Base-by-base conservation (phyloP, 2,329 filamentous ascomycete genomes). In the Blumeriella jaapii region DNA sequence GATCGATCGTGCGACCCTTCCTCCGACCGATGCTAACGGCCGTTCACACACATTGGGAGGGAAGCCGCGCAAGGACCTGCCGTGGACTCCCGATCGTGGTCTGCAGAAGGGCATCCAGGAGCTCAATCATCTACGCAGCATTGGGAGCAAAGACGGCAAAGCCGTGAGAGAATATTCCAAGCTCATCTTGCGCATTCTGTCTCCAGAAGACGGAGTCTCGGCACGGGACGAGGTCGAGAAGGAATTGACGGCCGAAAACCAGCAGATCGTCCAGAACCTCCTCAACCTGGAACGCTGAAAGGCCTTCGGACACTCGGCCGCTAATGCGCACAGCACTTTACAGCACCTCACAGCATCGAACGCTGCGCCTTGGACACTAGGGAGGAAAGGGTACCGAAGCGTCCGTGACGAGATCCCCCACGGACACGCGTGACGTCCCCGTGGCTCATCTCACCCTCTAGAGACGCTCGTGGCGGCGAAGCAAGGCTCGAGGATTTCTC, bases 91-190 rank as follows among this genome's bases (percentile, higher is more conserved):
- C 28, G 72, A 78, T 31, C 60, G 68, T 5, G 75, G 74, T 5
- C 61, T 75, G 31, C 60, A 66, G 35, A 66, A 66, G 13, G 76
- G 71, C 1, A 65, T 71, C 28, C 61, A 65, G 13, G 66, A 65
- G 10, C 56, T 80, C 39, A 65, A 66, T 26, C 61, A 56, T 35
- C 67, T 68, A 20, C 61, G 68, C 38, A 59, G 60, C 19, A 61
- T 63, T 18, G 61, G 64, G 1, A 63, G 66, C n/a, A 64, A 68
- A 45, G 67, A 68, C 38, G 71, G 71, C 18, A 71, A 77, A 45
- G 74, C 62, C 4, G 60, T 80, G 18, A 60, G 68, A 34, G 74
- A 78, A 54, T 80, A 74, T 48, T 68, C 66, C 29, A 69, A 71
- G 41, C 57, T 78, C 14, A 63, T 78, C 12, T 49, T 67, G 30